A percentile compares a stretch with the other conserved stretches of the same genome.
Conservation (phyloP, 345 rosid species). For the Gossypium ekmanianum region DNA sequence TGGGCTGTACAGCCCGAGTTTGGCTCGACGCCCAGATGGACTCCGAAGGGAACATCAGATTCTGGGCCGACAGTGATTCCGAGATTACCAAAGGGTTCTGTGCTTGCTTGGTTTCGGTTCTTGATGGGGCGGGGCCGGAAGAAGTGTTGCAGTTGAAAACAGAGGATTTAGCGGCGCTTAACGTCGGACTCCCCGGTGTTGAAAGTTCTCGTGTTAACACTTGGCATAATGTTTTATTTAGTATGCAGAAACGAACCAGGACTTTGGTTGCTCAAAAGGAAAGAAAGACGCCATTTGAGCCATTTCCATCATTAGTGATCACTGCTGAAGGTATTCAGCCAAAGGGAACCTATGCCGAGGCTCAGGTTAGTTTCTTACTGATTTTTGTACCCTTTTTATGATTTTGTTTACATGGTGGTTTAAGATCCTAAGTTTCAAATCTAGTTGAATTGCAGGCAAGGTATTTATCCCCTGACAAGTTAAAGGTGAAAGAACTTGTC, state of each 20-base stretch:
- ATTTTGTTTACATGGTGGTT: not conserved
- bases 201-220: slow-evolving; percentile 84
- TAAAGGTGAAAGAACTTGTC: slow-evolving; percentile 65
- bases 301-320: slow-evolving; percentile 73
- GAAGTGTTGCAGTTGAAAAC: slow-evolving; percentile 67
- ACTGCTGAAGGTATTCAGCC: slow-evolving; percentile 61
- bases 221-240: slow-evolving; percentile 86
- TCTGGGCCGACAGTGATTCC: slow-evolving; percentile 80
- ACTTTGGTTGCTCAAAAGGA: slow-evolving; percentile 53
- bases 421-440: slow-evolving; percentile 24
- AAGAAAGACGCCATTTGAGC: slow-evolving; percentile 57
- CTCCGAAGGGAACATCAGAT: slow-evolving; percentile 60
- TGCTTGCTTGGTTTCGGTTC: slow-evolving; percentile 59
- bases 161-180: slow-evolving; percentile 66
- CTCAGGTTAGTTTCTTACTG: slow-evolving; percentile 54
- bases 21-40: slow-evolving; percentile 76
- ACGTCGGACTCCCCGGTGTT: slow-evolving; percentile 52
- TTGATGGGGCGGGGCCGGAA: slow-evolving; percentile 68
- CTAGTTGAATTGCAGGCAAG: slow-evolving; percentile 58
- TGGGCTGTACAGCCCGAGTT: slow-evolving; percentile 94
- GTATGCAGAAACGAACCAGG: slow-evolving; percentile 90
- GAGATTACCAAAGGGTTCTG: slow-evolving; percentile 82
- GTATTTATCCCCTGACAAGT: slow-evolving; percentile 70
- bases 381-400: not conserved
- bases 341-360: slow-evolving; percentile 85